Conservation (phyloP, 2,329 filamentous ascomycete genomes). For the Phoma sp. region DNA sequence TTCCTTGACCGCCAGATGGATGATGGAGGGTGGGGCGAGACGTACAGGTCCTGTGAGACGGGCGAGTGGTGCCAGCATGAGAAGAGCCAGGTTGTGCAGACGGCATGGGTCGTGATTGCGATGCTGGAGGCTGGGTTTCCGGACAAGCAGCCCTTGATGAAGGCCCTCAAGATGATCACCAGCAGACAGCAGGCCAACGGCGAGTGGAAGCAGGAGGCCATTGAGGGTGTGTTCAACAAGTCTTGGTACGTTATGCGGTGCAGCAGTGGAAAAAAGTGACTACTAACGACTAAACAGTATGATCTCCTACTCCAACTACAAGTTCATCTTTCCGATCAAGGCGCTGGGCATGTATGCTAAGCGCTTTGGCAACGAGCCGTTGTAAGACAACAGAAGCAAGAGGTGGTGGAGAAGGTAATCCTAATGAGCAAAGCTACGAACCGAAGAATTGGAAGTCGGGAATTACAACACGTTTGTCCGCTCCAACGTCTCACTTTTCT, state of each 20-base stretch:
- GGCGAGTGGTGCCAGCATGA: constrained; percentile 77
- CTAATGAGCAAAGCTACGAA: neutral
- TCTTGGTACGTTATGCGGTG: constrained; percentile 66
- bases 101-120: constrained; percentile 84
- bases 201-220: constrained; percentile 93
- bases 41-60: constrained; percentile 83
- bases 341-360: constrained; percentile 85
- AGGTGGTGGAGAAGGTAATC: neutral
- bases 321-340: constrained; percentile 94
- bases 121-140: constrained; percentile 85
- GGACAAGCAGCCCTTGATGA: constrained; percentile 72
- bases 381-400: neutral
- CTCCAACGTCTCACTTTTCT: too few relatives aligned
- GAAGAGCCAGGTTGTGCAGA: constrained; percentile 90
- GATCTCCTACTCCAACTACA: constrained; percentile 99
- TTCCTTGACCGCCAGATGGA: constrained; percentile 81
- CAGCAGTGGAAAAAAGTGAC: neutral
- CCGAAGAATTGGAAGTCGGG: neutral
- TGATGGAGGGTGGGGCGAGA: constrained; percentile 97
- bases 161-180: constrained; percentile 82
- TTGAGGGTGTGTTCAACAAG: constrained; percentile 99
- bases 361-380: constrained; percentile 37
- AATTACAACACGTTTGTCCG: neutral
- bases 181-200: constrained; percentile 83
- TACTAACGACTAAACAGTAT: constrained; percentile 62